These are phyloP conservation scores for Linderina pennispora DNA, from an alignment of 192 early-diverging fungal species.

Conservation along the genomic window DNA sequence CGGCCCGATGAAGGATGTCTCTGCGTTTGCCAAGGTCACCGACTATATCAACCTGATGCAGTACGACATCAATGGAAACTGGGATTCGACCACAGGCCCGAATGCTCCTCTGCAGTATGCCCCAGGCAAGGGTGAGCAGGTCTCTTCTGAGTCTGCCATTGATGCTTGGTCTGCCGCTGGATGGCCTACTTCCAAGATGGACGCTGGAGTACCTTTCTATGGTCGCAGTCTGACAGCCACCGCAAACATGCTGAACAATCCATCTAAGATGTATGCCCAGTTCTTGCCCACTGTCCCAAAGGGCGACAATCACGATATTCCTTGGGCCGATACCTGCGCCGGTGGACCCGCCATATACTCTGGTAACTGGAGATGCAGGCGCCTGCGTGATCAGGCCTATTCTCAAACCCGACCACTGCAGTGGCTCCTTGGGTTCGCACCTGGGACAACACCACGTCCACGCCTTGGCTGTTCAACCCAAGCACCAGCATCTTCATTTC, in stretches of 20 bases:
- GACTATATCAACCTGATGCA: constrained; percentile 62
- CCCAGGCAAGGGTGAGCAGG: constrained; percentile 3
- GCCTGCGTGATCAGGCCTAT: constrained; percentile 50
- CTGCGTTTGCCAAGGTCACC: constrained; percentile 50
- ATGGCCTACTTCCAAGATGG: too few species aligned
- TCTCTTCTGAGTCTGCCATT: constrained; percentile 38
- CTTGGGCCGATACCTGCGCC: constrained; percentile 47
- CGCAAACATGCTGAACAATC: too few species aligned
- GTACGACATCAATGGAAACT: constrained; percentile 53
- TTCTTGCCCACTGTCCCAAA: constrained; percentile 10
- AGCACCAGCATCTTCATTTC: constrained; percentile 51
- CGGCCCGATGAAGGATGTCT: constrained; percentile 45
- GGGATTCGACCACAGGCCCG: constrained; percentile 48
- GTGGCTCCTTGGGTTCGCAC: constrained; percentile 51
- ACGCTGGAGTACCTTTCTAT: too few species aligned
- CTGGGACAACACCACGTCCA: constrained; percentile 52
- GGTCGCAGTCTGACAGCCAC: too few species aligned
- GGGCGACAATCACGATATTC: constrained; percentile 48
- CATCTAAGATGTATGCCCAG: too few species aligned
- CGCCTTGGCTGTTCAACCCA: constrained; percentile 70
- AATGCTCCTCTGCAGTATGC: constrained; percentile 48
- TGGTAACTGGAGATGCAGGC: constrained; percentile 56
- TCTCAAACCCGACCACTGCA: constrained; percentile 15
- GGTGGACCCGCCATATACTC: constrained; percentile 25
- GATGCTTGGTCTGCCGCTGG: too few species aligned